phyloP scores from a whole-genome alignment of 176 grass and related monocot genomes.

The Canna indica region DNA sequence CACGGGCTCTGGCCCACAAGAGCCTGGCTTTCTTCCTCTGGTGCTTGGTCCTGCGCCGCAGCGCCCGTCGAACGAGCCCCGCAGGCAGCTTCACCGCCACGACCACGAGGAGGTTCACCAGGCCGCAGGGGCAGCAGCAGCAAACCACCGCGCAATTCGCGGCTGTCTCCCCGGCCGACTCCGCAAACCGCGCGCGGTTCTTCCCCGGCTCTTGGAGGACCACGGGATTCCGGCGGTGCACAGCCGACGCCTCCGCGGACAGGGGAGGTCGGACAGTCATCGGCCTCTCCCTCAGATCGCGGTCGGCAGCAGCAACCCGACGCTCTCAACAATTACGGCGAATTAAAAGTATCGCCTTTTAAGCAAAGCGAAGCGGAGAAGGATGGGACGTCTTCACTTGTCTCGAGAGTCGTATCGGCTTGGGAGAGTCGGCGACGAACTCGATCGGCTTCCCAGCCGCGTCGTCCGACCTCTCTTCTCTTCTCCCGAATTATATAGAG shows the following conservation, averaged over 20 bases:
- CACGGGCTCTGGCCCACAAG: conserved; percentile 19
- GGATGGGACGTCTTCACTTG: too few relatives aligned
- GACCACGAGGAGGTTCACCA: conserved; percentile 40
- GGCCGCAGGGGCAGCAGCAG: conserved; percentile 60
- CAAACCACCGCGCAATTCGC: conserved; percentile 59
- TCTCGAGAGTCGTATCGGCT: too few relatives aligned
- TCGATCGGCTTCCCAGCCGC: too few relatives aligned
- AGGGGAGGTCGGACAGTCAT: too few relatives aligned
- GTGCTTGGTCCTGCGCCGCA: neutral
- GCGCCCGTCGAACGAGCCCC: conserved; percentile 10
- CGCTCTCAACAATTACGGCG: too few relatives aligned
- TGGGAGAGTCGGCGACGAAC: too few relatives aligned
- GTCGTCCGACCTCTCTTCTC: too few relatives aligned
- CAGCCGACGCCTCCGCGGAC: neutral
- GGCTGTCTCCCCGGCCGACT: conserved; percentile 52
- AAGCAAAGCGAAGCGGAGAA: too few relatives aligned
- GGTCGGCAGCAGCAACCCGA: too few relatives aligned
- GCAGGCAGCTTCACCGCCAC: conserved; percentile 27
- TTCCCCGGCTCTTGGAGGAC: neutral
- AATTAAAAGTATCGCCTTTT: too few relatives aligned
- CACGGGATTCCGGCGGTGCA: neutral
- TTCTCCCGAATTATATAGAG: too few relatives aligned
- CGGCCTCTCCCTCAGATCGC: too few relatives aligned
- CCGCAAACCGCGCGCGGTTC: conserved; percentile 3
- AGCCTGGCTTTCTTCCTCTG: conserved; percentile 6